A percentile compares a stretch with the other conserved stretches of the same genome.
Conservation (phyloP, 2,329 filamentous ascomycete genomes). For the Aspergillus thermomutatus region DNA sequence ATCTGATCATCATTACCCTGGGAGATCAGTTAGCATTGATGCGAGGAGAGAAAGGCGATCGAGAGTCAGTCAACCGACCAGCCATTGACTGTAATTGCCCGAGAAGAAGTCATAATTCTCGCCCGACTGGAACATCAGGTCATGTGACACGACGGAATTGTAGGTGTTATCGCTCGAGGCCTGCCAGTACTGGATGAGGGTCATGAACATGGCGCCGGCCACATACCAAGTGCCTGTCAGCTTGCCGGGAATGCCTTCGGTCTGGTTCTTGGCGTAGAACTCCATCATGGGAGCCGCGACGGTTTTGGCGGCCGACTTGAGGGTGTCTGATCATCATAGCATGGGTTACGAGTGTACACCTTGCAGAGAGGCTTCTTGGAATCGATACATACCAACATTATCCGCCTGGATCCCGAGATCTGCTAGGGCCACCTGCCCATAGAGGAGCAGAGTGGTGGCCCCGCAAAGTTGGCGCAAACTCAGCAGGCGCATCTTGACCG, state of each 20-base stretch:
- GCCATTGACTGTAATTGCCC: constrained; percentile 25
- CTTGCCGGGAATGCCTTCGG: constrained; percentile 48
- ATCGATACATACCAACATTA: constrained; percentile 13
- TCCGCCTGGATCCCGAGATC: constrained; percentile 1
- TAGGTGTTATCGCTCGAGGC: constrained; percentile 61
- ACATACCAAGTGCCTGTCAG: constrained; percentile 74
- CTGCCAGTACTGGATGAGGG: constrained; percentile 66
- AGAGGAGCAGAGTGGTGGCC: neutral
- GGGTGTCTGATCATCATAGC: constrained; percentile 25
- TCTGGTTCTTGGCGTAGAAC: constrained; percentile 49
- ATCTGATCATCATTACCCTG: neutral
- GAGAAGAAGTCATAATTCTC: constrained; percentile 28
- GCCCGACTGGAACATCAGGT: constrained; percentile 26
- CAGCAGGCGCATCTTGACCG: neutral
- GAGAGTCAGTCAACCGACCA: constrained; percentile 50
- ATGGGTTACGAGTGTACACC: neutral
- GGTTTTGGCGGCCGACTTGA: constrained; percentile 36
- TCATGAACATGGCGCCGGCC: constrained; percentile 64
- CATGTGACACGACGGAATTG: constrained; percentile 52
- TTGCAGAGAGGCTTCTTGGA: neutral
- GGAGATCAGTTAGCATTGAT: neutral
- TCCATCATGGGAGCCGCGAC: constrained; percentile 47
- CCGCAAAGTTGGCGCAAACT: neutral
- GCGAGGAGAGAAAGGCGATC: neutral
- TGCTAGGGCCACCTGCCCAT: neutral